phyloP scores from a whole-genome alignment of 164 flowering plant species.

The Stephania yunnanensis region DNA sequence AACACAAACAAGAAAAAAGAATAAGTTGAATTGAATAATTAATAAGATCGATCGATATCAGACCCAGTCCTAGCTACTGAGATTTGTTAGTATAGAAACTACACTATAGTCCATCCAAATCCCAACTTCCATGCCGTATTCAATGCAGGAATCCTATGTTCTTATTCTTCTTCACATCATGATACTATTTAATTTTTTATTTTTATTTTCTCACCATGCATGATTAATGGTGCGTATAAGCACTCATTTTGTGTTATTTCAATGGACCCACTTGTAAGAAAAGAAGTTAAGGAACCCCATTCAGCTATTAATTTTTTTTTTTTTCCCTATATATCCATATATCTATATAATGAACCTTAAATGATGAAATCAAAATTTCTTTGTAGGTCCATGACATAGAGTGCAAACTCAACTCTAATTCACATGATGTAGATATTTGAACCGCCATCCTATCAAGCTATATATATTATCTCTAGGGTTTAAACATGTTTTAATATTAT shows the following conservation, averaged over 20 bases:
- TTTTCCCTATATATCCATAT: neutral
- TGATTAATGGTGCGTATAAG: neutral
- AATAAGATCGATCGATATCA: neutral
- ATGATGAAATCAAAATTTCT: too few relatives aligned
- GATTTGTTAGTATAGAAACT: neutral
- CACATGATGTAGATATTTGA: neutral
- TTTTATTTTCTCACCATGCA: neutral
- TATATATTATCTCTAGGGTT: too few relatives aligned
- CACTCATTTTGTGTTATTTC: neutral
- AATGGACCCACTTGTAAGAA: neutral
- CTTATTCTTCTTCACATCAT: neutral
- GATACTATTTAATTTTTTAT: too few relatives aligned
- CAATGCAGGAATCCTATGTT: conserved; percentile 5
- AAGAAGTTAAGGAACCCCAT: neutral
- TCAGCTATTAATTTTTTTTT: neutral
- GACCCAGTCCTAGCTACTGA: neutral
- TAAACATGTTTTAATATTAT: too few relatives aligned
- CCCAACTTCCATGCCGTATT: neutral
- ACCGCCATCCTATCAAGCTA: neutral
- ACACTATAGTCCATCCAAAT: neutral
- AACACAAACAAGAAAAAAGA: too few relatives aligned
- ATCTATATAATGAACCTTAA: neutral
- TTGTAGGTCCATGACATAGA: too few relatives aligned
- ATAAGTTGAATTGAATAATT: too few relatives aligned
- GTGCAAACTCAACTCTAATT: too few relatives aligned